Conservation (phyloP, 768 basidiomycete genomes). For the Boletales sp. region DNA sequence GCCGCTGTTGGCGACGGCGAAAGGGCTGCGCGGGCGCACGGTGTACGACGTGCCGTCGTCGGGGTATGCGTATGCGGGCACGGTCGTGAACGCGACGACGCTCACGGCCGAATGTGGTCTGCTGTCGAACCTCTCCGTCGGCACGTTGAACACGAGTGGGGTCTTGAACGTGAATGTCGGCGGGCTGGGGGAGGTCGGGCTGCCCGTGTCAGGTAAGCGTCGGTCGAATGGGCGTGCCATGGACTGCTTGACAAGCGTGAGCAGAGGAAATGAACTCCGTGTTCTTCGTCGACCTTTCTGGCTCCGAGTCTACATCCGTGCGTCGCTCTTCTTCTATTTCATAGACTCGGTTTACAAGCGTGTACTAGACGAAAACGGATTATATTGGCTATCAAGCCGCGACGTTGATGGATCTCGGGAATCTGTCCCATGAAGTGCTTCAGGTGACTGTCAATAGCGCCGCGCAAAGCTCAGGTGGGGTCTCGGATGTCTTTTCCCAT, state of each 20-base stretch:
- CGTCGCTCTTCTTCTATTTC: too few relatives aligned
- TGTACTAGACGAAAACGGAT: background rate
- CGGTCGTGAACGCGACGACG: conserved; percentile 16
- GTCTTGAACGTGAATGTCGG: background rate
- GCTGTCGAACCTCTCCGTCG: conserved; percentile 4
- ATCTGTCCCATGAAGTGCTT: background rate
- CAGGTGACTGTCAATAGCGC: background rate
- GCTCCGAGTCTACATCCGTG: background rate
- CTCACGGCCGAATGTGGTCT: conserved; percentile 16
- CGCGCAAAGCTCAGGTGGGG: background rate
- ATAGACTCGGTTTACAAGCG: background rate
- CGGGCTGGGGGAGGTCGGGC: conserved; percentile 2
- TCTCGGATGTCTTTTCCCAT: background rate
- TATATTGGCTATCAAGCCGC: background rate
- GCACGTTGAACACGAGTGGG: background rate
- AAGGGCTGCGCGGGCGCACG: conserved; percentile 9
- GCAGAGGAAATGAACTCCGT: background rate
- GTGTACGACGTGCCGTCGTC: conserved; percentile 13
- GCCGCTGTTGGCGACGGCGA: conserved; percentile 2
- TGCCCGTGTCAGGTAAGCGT: background rate
- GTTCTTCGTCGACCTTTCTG: background rate
- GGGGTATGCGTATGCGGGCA: conserved; percentile 1
- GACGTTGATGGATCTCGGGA: background rate
- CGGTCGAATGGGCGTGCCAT: too few relatives aligned
- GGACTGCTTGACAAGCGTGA: background rate